These are phyloP conservation scores for Ceratocystis colombiana DNA, from an alignment of 2,329 filamentous ascomycete species.

Conservation along the genomic window DNA sequence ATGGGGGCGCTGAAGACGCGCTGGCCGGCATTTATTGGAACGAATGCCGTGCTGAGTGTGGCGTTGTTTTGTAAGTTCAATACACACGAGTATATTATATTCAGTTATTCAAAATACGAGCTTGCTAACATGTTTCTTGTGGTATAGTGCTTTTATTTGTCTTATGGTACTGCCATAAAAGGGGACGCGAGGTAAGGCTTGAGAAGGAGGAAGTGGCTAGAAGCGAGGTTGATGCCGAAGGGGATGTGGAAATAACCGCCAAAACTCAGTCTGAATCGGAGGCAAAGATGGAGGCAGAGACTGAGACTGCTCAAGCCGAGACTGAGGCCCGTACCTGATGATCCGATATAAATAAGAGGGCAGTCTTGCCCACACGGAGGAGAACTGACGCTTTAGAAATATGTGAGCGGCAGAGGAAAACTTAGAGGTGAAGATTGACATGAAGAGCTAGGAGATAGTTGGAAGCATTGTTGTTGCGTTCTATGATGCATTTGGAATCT, in stretches of 20 bases:
- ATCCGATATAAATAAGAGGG: too few relatives aligned
- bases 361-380: too few relatives aligned
- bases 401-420: too few relatives aligned
- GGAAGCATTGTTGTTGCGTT: too few relatives aligned
- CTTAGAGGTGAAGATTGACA: too few relatives aligned
- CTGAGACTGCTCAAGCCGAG: too few relatives aligned
- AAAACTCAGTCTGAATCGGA: conserved; percentile 30
- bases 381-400: too few relatives aligned
- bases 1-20: conserved; percentile 76
- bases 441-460: too few relatives aligned
- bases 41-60: conserved; percentile 83
- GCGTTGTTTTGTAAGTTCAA: conserved; percentile 65
- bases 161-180: conserved; percentile 97
- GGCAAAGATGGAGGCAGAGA: conserved; percentile 28
- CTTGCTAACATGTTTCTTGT: conserved; percentile 15
- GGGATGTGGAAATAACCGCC: conserved; percentile 27
- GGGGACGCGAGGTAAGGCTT: conserved; percentile 74
- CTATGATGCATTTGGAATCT: too few relatives aligned
- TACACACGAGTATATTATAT: not conserved
- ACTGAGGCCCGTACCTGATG: too few relatives aligned
- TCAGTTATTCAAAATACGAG: not conserved
- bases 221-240: conserved; percentile 32
- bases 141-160: conserved; percentile 71
- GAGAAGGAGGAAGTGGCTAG: conserved; percentile 43
- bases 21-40: conserved; percentile 84